Conservation (phyloP, 164 flowering plant genomes). For the Nelumbo lutea region DNA sequence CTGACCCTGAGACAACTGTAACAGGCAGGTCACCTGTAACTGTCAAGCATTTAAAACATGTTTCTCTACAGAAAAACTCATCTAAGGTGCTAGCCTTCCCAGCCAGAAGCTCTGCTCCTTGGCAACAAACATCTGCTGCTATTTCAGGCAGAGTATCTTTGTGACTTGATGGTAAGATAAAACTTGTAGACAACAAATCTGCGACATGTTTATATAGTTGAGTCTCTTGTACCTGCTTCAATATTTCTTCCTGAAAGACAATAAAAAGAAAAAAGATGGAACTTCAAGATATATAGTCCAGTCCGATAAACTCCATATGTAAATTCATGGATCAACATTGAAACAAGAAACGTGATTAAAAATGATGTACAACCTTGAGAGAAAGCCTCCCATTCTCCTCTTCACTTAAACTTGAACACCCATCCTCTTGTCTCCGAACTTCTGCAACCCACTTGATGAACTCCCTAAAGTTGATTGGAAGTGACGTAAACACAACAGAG, state of each 20-base stretch:
- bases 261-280: not conserved
- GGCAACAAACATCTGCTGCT: constrained; percentile 81
- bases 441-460: constrained; percentile 97
- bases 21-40: constrained; percentile 45
- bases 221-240: constrained; percentile 73
- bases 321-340: not conserved
- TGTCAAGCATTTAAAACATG: constrained; percentile 51
- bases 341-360: constrained; percentile 3
- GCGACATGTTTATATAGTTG: constrained; percentile 63
- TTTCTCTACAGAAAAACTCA: constrained; percentile 47
- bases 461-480: constrained; percentile 61
- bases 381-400: constrained; percentile 82
- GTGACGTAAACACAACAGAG: constrained; percentile 48
- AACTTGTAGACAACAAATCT: constrained; percentile 37
- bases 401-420: constrained; percentile 46
- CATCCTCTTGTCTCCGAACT: constrained; percentile 73
- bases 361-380: constrained; percentile 46
- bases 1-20: constrained; percentile 63
- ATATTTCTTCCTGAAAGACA: constrained; percentile 63
- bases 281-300: not conserved
- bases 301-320: not conserved
- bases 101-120: constrained; percentile 69
- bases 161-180: constrained; percentile 14
- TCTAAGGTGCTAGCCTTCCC: constrained; percentile 35
- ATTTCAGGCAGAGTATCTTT: constrained; percentile 47